Percentiles rank a stretch among this genome's conserved stretches.
These are phyloP conservation scores for Solanum dulcamara DNA, from an alignment of 257 asterid species.

Conservation along the genomic window DNA sequence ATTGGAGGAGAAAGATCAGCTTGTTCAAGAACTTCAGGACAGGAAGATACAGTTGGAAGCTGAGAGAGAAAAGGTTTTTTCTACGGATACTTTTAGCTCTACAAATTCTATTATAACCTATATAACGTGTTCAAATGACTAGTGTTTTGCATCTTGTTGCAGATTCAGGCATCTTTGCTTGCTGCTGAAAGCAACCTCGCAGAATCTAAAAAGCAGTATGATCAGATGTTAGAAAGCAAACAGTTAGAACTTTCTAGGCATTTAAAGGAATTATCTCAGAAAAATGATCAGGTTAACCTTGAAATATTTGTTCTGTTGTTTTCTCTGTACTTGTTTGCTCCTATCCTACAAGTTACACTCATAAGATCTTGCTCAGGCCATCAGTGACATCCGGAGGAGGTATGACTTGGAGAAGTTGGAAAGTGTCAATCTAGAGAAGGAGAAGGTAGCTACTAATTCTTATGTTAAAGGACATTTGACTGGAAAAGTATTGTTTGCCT, in stretches of 20 bases:
- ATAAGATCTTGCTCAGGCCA: slow-evolving; percentile 54
- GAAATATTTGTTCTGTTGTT: not conserved
- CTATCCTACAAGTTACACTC: slow-evolving; percentile 11
- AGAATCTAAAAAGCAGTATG: slow-evolving; percentile 73
- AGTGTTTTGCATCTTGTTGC: slow-evolving; percentile 14
- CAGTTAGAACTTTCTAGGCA: slow-evolving; percentile 85
- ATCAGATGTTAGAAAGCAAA: slow-evolving; percentile 86
- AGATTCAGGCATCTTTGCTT: slow-evolving; percentile 55
- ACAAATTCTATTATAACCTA: not conserved
- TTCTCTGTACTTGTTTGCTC: not conserved
- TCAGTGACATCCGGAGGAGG: slow-evolving; percentile 71
- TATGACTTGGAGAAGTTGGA: slow-evolving; percentile 85
- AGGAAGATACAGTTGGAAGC: slow-evolving; percentile 54
- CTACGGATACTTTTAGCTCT: slow-evolving; percentile 4
- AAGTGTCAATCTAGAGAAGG: slow-evolving; percentile 60
- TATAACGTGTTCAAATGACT: slow-evolving; percentile 1
- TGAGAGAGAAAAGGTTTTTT: slow-evolving; percentile 61
- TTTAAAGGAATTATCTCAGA: slow-evolving; percentile 91
- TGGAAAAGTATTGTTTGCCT: not conserved
- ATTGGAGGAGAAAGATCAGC: slow-evolving; percentile 56
- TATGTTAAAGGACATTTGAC: not conserved
- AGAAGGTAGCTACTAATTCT: slow-evolving; percentile 46
- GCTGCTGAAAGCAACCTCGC: slow-evolving; percentile 67
- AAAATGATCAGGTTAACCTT: slow-evolving; percentile 72
- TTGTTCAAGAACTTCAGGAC: slow-evolving; percentile 43